Evolutionary conservation across 768 basidiomycete species (phyloP).

Genomic region (Hypsizygus marmoreus): DNA sequence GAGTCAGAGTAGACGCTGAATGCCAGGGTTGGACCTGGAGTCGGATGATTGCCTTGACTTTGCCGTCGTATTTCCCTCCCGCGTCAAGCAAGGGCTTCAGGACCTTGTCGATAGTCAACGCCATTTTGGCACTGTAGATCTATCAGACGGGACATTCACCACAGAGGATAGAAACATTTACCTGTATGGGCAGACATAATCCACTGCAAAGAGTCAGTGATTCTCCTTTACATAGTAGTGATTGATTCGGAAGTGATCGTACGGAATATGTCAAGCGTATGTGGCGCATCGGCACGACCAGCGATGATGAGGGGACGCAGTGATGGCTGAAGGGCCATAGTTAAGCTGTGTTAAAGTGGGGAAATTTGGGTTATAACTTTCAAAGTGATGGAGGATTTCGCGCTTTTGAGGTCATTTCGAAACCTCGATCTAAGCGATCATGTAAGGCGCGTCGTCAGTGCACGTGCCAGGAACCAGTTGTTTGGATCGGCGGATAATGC

Average conservation of each 20-base stretch:
- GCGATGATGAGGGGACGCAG: constrained; percentile 65
- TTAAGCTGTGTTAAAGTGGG: background rate
- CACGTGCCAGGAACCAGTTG: background rate
- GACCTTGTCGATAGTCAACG: constrained; percentile 57
- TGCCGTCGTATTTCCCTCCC: constrained; percentile 67
- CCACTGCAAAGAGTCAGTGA: constrained; percentile 50
- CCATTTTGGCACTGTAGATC: constrained; percentile 55
- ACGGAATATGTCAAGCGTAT: constrained; percentile 83
- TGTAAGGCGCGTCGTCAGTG: background rate
- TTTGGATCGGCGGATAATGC: constrained; percentile 1
- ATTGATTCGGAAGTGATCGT: constrained; percentile 23
- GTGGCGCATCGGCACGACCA: constrained; percentile 60
- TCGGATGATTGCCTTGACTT: constrained; percentile 73
- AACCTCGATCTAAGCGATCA: background rate
- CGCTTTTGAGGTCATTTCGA: background rate
- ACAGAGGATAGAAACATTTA: too few relatives aligned
- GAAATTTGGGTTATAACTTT: background rate
- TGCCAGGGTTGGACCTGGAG: constrained; percentile 84
- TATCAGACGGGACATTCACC: background rate
- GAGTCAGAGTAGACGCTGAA: constrained; percentile 67
- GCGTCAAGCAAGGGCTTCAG: constrained; percentile 59
- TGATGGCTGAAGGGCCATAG: constrained; percentile 83
- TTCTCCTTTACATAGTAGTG: background rate
- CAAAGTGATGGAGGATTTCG: background rate
- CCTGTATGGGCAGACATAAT: constrained; percentile 89